Evolutionary conservation across 169 alveolate genomes (phyloP).

Genomic region (Eimeria acervulina): DNA sequence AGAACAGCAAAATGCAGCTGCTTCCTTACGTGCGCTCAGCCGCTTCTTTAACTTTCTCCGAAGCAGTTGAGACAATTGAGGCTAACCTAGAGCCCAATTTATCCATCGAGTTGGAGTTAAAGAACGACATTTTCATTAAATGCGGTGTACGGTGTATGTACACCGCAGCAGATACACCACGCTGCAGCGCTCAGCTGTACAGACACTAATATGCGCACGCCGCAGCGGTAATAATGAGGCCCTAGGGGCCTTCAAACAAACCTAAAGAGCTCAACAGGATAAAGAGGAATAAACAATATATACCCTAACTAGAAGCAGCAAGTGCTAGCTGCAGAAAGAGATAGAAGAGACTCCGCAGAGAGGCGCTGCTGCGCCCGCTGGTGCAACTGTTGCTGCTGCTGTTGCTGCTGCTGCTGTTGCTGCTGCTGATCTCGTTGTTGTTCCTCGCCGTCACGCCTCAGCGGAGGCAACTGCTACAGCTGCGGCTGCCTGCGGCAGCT

Average conservation of each 20-base stretch:
- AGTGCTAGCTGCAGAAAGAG: not conserved
- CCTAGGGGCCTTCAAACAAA: not conserved
- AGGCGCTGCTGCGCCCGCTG: not conserved
- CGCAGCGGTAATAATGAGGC: not conserved
- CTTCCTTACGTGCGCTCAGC: constrained; percentile 68
- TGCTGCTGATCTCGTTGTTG: not conserved
- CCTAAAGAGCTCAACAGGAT: not conserved
- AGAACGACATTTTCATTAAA: constrained; percentile 19
- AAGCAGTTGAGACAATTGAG: constrained; percentile 55
- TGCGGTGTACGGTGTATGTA: not conserved
- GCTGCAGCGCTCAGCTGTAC: no score
- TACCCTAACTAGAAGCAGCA: not conserved
- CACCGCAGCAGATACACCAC: no score
- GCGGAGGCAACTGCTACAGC: not conserved
- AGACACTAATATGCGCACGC: no score
- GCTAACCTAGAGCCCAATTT: constrained; percentile 55
- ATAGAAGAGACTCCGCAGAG: not conserved
- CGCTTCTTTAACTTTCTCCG: constrained; percentile 78
- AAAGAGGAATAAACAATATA: not conserved
- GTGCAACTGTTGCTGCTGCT: not conserved
- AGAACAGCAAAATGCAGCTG: not conserved
- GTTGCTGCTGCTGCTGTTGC: constrained; percentile 4
- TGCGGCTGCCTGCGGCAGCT: constrained; percentile 4
- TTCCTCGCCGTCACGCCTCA: not conserved
- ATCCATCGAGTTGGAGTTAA: constrained; percentile 51